phyloP scores from a whole-genome alignment of 345 rosid genomes.

The Firmiana major region DNA sequence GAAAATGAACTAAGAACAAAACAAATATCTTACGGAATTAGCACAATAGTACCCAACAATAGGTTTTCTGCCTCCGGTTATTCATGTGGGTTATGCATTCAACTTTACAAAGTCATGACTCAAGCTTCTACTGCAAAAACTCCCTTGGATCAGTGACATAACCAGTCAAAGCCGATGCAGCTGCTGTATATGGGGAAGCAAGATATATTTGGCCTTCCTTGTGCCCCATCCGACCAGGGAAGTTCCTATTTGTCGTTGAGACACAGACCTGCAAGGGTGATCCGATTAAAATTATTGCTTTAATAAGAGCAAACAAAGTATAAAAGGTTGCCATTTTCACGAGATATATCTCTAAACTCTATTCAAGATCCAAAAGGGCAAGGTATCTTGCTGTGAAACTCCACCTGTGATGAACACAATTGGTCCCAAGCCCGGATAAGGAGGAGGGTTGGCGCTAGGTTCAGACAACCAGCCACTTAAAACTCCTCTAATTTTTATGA shows the following conservation, averaged over 20 bases:
- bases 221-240: slow-evolving; percentile 99
- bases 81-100: neutral
- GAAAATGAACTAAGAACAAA: neutral
- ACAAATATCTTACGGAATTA: neutral
- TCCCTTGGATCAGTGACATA: slow-evolving; percentile 93
- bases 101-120: neutral
- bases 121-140: slow-evolving; percentile 57
- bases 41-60: neutral
- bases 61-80: neutral
- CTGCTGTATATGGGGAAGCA: slow-evolving; percentile 94
- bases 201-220: slow-evolving; percentile 96
- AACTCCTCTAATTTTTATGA: too few relatives aligned
- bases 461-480: too few relatives aligned
- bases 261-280: slow-evolving; percentile 53
- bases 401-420: too few relatives aligned
- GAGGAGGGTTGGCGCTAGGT: too few relatives aligned
- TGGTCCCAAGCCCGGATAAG: too few relatives aligned
- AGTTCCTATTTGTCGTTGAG: slow-evolving; percentile 87
- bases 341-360: neutral
- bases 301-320: neutral
- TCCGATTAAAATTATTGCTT: neutral
- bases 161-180: slow-evolving; percentile 95
- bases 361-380: neutral
- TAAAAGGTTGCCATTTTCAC: neutral
- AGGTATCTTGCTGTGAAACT: too few relatives aligned